These are phyloP conservation scores for Phaseolus coccineus DNA, from an alignment of 331 rosid species.

Conservation along the genomic window DNA sequence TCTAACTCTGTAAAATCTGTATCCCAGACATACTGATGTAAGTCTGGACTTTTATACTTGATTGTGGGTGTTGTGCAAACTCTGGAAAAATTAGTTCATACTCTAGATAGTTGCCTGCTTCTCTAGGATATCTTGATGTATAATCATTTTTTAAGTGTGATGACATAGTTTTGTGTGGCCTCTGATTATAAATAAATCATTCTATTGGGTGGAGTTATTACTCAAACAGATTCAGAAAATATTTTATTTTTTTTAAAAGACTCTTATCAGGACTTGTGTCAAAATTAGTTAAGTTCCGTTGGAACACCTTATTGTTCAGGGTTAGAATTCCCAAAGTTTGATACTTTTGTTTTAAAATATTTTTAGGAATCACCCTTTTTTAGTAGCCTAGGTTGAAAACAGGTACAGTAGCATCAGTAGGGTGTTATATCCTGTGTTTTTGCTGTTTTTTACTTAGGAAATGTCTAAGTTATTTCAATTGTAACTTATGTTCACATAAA, in stretches of 20 bases:
- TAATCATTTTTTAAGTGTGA: not conserved
- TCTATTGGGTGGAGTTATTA: too few relatives aligned
- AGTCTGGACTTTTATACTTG: not conserved
- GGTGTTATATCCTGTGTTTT: not conserved
- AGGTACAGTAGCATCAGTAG: not conserved
- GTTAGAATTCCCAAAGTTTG: not conserved
- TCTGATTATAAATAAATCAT: too few relatives aligned
- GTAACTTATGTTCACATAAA: constrained; percentile 6
- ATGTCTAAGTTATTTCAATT: not conserved
- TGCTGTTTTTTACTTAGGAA: constrained; percentile 5
- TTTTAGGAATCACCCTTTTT: not conserved
- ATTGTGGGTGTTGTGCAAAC: not conserved
- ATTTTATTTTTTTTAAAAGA: too few relatives aligned
- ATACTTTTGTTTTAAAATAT: not conserved
- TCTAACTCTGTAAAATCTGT: too few relatives aligned
- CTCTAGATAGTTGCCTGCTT: not conserved
- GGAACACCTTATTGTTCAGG: not conserved
- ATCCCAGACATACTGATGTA: too few relatives aligned
- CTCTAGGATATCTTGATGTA: not conserved
- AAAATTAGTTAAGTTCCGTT: not conserved
- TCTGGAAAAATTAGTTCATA: not conserved
- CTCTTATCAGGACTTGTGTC: not conserved
- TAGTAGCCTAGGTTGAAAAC: not conserved
- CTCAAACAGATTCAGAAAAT: too few relatives aligned
- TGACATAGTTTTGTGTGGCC: too few relatives aligned